Evolutionary conservation across 805 yeast genomes (phyloP), one percentile per base, ranked within the genome.

Genomic region (Isabelozyma rhagii): DNA sequence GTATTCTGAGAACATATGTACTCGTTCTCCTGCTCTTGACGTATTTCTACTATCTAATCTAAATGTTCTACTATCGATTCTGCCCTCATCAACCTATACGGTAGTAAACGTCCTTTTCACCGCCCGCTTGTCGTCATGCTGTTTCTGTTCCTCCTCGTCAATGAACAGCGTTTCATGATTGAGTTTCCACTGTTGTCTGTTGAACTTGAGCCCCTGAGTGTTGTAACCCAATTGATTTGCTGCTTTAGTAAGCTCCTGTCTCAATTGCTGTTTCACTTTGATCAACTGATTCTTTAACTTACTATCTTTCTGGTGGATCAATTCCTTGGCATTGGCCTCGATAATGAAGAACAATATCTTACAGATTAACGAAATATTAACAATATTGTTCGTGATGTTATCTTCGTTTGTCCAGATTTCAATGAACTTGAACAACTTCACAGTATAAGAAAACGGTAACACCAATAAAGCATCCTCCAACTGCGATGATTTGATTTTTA

Each of bases 381-480:
- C 75, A 34, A 80, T 59, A 49, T 81, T 72, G 49, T 69, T 65
- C 41, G 73, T 66, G 41, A 67, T 55, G 49, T 68, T 56, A 27
- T 71, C 71, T 46, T 72, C 67, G 48, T 63, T 62, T 39, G 94
- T 81, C 89, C 97, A 92, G 28, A 81, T 75, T 54, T 83, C 85
- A 47, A 94, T 81, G 58, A 91, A 87, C 56, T 77, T 77, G 54
- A 94, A 76, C 46, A 94, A 75, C 55, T 81, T 81, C 49, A 84
- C 64, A 2, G 92, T 85, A 67, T 85, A 87, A 9, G 96, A 89
- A 61, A 93, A 92, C 31, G 99, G 97, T 47, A 94, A 74, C 1
- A 94, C 96, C 44, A 94, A 69, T 48, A 94, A 76, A 1, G 98
- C 96, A 68, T 94, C 99, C 59, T 93, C 97, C 36, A 94, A 71